Base-by-base conservation (phyloP, 2,329 filamentous ascomycete species). In the Teratosphaeria epicoccoides region DNA sequence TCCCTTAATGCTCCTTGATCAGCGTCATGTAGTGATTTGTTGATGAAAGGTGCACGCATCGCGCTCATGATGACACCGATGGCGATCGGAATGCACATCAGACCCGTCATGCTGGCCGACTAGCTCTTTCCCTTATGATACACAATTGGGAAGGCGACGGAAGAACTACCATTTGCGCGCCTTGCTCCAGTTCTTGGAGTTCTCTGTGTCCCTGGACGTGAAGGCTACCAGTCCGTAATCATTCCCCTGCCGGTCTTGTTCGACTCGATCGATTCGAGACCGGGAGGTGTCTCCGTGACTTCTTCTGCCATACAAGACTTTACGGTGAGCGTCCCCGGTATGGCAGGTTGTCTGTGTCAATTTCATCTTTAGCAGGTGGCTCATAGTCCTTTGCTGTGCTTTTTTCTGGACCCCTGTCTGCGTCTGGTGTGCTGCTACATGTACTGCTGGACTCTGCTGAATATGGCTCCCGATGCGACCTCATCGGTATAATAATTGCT, bases 81-180 rank as follows among this genome's bases (percentile, higher is more conserved):
- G 9, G 63, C 58, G 12, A 64, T 43, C 3, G 62, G 63, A 22
- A 65, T 61, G 52, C 66, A 61, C 62, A 95, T 88, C 7, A 95
- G 75, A 1, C 88, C 88, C 4, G 83, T 79, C 26, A 85, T 70
- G 52, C 88, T 88, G 85, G 87, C 77, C 3, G 76, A 81, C 69
- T 84, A 95, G 2, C 85, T 85, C 70, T 95, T 94, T 53, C 86
- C 85, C 68, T 82, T 75, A 59, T 88, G 79, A 71, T 85, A 95
- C 52, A 95, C 75, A 57, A 82, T 74, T 0, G 77, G 77, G 55
- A 66, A 73, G 9, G 83, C 83, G 53, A 86, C 76, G 71, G 87
- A 87, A 73, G 86, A 87, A 63, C 46, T 58, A 61, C 64, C 64
- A 67, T 46, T 67, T 67, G 52, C 56, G 60, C 23, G 55, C 55